A percentile compares a stretch with the other conserved stretches of the same genome.
These are phyloP conservation scores for Ustilago cynodontis DNA, from an alignment of 1,284 basidiomycete genomes.

Conservation along the genomic window DNA sequence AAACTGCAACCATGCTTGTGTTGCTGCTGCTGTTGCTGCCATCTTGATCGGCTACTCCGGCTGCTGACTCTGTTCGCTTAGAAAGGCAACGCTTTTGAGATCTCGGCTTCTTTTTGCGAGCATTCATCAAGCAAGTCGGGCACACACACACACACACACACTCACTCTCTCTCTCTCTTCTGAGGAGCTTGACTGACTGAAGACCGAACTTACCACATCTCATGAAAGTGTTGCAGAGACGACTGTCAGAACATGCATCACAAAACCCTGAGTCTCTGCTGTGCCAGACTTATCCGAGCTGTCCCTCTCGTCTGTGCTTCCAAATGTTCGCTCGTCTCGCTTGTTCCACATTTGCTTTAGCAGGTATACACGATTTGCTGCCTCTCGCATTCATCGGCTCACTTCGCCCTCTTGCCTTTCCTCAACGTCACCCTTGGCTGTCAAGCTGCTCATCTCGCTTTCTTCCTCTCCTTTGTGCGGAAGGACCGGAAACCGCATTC, in stretches of 20 bases:
- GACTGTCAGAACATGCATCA: background rate
- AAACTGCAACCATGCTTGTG: background rate
- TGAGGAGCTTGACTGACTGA: no score
- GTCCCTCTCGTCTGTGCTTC: background rate
- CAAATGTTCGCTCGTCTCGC: background rate
- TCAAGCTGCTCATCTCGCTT: background rate
- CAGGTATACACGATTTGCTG: background rate
- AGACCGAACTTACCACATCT: background rate
- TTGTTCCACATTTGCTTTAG: background rate
- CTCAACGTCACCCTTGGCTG: background rate
- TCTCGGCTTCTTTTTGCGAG: background rate
- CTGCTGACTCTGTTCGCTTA: slow-evolving; percentile 1
- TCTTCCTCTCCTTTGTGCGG: background rate
- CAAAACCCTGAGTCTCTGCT: background rate
- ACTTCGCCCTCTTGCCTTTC: background rate
- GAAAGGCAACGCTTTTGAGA: background rate
- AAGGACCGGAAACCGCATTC: background rate
- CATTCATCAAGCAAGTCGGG: no score
- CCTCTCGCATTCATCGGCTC: background rate
- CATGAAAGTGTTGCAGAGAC: background rate
- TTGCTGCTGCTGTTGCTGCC: background rate
- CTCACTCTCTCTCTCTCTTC: no score
- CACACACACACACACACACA: no score
- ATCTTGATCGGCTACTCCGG: background rate
- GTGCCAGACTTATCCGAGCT: no score